Base-by-base conservation (phyloP, 2,329 filamentous ascomycete species). In the Paecilomyces sp. region DNA sequence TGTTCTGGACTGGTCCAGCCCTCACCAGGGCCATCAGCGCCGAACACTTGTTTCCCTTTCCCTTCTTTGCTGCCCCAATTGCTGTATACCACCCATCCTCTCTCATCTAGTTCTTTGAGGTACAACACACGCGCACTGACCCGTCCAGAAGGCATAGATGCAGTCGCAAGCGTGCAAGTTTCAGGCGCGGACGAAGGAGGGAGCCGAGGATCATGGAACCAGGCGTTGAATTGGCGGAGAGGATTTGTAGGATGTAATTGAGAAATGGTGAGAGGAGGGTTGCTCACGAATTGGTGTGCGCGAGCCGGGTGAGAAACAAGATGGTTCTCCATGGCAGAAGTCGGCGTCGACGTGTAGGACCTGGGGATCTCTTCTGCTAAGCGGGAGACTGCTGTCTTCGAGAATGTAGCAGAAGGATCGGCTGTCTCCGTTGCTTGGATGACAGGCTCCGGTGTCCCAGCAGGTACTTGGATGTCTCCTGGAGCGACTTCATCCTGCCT, bases 51-150 rank as follows among this genome's bases (percentile, higher is more conserved):
- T 33, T 67, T 68, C 15, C 76, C 76, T 59, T 78, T 78, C 1
- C 76, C 76, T 62, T 87, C 86, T 30, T 83, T 77, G 61, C 86
- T 90, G 61, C 86, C 92, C 79, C 92, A 93, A 76, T 99, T 99
- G 70, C 86, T 89, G 81, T 97, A 99, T 55, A 99, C 82, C 52
- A 97, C 91, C 76, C 95, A 99, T 15, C 92, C 92, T 4, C 75
- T 68, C 58, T 80, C 76, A 74, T 97, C 92, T 25, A 97, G 85
- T 80, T 97, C 94, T 77, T 99, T 99, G 65, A 99, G 83, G 77
- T 97, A 99, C 41, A 99, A 91, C 66, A 91, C 83, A 61, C 94
- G 90, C 3, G 90, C 88, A 54, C 87, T 91, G 22, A 97, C 89
- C 54, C 89, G 87, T 62, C 94, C 94, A 0, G 86, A 89, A 1